These are phyloP conservation scores for Adansonia rubrostipa DNA, from an alignment of 441 rosid species.

Conservation along the genomic window DNA sequence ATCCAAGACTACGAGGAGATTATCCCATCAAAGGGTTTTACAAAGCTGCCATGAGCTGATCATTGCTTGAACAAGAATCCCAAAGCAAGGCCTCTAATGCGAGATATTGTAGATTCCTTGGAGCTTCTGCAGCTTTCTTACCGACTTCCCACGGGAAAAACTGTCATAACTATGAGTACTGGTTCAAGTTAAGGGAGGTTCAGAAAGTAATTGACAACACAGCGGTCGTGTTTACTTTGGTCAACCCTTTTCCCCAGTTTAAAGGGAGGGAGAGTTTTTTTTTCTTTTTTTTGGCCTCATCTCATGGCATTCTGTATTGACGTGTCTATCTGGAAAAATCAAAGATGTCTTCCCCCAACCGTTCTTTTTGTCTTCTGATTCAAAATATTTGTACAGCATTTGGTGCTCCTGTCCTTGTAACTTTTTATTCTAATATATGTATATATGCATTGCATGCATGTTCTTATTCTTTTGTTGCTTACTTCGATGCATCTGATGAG, in stretches of 20 bases:
- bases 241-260: too few relatives aligned
- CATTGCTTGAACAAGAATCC: constrained; percentile 93
- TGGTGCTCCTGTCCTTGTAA: neutral
- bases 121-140: constrained; percentile 82
- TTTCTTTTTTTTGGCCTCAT: too few relatives aligned
- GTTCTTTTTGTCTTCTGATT: too few relatives aligned
- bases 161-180: constrained; percentile 46
- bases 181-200: too few relatives aligned
- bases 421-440: neutral
- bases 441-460: neutral
- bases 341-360: too few relatives aligned
- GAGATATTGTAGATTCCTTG: constrained; percentile 90
- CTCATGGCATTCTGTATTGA: too few relatives aligned
- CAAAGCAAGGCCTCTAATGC: constrained; percentile 95
- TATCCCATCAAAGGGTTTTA: constrained; percentile 76
- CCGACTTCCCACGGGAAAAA: constrained; percentile 42
- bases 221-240: too few relatives aligned
- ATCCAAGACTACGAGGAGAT: constrained; percentile 72
- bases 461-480: neutral
- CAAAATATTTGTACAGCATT: neutral
- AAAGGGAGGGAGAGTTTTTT: too few relatives aligned
- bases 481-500: neutral
- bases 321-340: too few relatives aligned
- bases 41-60: constrained; percentile 91
- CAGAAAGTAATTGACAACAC: too few relatives aligned